Percentiles rank a stretch among this genome's conserved stretches.
phyloP scores from a whole-genome alignment of 2,329 filamentous ascomycete genomes.

The Colletotrichum theobromicola region DNA sequence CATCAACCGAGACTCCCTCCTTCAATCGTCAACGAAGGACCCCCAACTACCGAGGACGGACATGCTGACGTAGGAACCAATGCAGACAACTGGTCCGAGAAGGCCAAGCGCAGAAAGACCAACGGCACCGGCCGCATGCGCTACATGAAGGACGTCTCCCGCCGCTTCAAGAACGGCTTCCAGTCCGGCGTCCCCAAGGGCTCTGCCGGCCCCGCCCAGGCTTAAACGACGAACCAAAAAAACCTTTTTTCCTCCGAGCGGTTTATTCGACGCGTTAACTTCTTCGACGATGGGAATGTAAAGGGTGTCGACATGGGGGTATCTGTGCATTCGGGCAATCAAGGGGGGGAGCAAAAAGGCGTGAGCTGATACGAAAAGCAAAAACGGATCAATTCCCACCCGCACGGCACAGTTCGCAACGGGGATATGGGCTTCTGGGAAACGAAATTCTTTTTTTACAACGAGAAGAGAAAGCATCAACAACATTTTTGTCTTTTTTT shows the following conservation, averaged over 20 bases:
- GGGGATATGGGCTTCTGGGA: background rate
- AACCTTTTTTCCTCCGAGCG: background rate
- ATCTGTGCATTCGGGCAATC: conserved; percentile 18
- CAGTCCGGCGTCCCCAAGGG: conserved; percentile 87
- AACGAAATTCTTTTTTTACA: background rate
- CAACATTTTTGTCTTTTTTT: background rate
- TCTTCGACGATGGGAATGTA: conserved; percentile 16
- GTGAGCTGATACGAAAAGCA: conserved; percentile 14
- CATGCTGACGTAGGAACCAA: conserved; percentile 9
- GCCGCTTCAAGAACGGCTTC: conserved; percentile 98
- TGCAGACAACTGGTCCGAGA: conserved; percentile 99
- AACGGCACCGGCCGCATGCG: conserved; percentile 96
- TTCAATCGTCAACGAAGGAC: background rate
- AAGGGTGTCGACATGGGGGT: conserved; percentile 21
- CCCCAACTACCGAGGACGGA: background rate
- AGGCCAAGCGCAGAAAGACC: conserved; percentile 99
- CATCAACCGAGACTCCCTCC: background rate
- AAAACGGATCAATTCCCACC: background rate
- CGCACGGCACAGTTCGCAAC: background rate
- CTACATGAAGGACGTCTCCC: conserved; percentile 89
- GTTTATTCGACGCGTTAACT: background rate
- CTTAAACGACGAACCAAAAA: conserved; percentile 31
- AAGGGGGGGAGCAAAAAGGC: conserved; percentile 1
- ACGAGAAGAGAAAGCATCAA: background rate
- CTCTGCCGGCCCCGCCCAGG: conserved; percentile 67